Percentiles rank a stretch among this genome's conserved stretches.
Evolutionary conservation across 257 asterid species (phyloP).

Genomic region (Linaria vulgaris): DNA sequence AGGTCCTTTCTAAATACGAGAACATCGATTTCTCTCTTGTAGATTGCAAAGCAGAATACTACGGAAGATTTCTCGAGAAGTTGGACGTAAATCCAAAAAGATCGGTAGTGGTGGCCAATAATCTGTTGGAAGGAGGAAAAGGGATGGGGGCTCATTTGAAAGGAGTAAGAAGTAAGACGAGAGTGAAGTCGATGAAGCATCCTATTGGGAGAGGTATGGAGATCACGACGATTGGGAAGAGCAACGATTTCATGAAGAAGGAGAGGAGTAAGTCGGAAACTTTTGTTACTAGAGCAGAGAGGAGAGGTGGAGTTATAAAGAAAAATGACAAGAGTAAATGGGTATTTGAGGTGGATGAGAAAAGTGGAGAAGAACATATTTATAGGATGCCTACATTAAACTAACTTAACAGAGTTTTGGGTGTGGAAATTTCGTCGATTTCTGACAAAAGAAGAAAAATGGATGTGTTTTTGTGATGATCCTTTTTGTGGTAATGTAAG

Average conservation of each 20-base stretch:
- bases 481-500: too few relatives aligned
- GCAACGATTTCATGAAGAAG: conserved; percentile 29
- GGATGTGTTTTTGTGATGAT: too few relatives aligned
- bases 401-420: background rate
- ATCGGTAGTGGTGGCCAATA: conserved; percentile 59
- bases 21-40: conserved; percentile 63
- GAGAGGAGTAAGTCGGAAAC: conserved; percentile 32
- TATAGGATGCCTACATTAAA: conserved; percentile 47
- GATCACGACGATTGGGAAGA: conserved; percentile 56
- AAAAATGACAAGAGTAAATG: conserved; percentile 50
- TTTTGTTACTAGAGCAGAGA: conserved; percentile 27
- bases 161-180: conserved; percentile 40
- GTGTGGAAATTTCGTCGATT: too few relatives aligned
- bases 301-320: conserved; percentile 28
- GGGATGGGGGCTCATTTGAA: conserved; percentile 44
- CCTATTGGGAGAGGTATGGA: conserved; percentile 67
- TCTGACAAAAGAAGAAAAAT: too few relatives aligned
- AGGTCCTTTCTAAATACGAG: conserved; percentile 38
- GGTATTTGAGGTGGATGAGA: conserved; percentile 53
- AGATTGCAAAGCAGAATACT: conserved; percentile 47
- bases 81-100: conserved; percentile 53
- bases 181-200: conserved; percentile 48
- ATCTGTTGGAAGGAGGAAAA: conserved; percentile 52
- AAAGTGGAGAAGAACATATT: conserved; percentile 70
- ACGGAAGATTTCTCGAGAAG: conserved; percentile 30